Conservation (phyloP, 331 rosid genomes). For the Pyrus hybrid region DNA sequence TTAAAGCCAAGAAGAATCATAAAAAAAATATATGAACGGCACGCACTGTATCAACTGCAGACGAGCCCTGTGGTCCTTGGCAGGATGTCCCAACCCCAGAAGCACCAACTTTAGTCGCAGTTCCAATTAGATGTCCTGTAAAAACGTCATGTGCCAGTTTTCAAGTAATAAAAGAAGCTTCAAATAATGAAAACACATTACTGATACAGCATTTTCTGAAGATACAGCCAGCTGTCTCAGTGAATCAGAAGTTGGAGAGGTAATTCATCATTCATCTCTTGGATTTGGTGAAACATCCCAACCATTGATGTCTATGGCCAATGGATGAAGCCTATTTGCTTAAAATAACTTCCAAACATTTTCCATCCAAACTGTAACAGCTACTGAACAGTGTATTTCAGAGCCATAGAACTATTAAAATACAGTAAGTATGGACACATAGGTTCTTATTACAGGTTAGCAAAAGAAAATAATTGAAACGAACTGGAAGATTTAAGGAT, state of each 20-base stretch:
- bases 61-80: conserved; percentile 27
- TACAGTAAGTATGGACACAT: neutral
- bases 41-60: conserved; percentile 35
- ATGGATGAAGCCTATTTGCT: conserved; percentile 22
- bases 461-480: neutral
- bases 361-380: conserved; percentile 17
- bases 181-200: neutral
- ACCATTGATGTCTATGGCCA: conserved; percentile 24
- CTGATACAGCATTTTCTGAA: conserved; percentile 29
- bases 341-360: conserved; percentile 15
- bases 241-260: conserved; percentile 24
- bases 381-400: conserved; percentile 7
- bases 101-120: conserved; percentile 32
- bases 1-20: neutral
- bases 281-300: conserved; percentile 17
- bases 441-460: neutral
- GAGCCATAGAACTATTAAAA: neutral
- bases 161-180: neutral
- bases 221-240: conserved; percentile 17
- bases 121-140: conserved; percentile 33
- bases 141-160: neutral
- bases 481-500: conserved; percentile 13
- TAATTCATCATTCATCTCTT: conserved; percentile 26
- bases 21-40: neutral
- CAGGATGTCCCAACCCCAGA: conserved; percentile 28